Conservation (phyloP, 768 basidiomycete genomes). For the Steccherinum ochraceum region DNA sequence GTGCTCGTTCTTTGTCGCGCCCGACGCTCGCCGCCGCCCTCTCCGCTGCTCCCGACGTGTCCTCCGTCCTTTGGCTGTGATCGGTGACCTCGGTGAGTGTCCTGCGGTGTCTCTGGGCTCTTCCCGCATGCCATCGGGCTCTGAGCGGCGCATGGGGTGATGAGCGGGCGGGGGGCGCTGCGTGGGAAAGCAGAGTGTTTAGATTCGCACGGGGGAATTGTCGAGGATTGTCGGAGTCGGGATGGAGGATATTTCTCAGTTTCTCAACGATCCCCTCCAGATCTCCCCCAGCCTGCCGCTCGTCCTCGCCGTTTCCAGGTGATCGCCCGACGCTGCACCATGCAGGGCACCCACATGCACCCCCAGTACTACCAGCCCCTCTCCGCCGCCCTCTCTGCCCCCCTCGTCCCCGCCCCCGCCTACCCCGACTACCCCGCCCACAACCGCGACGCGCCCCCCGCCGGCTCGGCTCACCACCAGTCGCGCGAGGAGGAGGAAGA, state of each 20-base stretch:
- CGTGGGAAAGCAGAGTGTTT: background rate
- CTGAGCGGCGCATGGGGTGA: background rate
- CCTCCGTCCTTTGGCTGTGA: background rate
- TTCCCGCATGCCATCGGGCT: background rate
- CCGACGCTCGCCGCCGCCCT: background rate
- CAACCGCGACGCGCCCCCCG: slow-evolving; percentile 15
- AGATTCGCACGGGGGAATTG: background rate
- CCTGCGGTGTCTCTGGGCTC: no score
- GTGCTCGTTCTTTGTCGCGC: no score
- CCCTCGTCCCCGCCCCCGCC: slow-evolving; percentile 18
- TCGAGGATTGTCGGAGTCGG: background rate
- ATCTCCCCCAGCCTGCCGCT: no score
- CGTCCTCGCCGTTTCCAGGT: background rate
- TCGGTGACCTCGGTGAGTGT: background rate
- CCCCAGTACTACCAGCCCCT: slow-evolving; percentile 78
- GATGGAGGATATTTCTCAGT: no score
- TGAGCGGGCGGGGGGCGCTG: background rate
- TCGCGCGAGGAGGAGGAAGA: slow-evolving; percentile 47
- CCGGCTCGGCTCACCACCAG: slow-evolving; percentile 17
- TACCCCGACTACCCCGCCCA: slow-evolving; percentile 13
- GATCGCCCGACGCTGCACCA: background rate
- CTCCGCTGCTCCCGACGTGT: background rate
- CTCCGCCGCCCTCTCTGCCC: slow-evolving; percentile 71
- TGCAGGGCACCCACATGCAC: slow-evolving; percentile 31
- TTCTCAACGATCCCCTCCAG: no score